These are phyloP conservation scores for Phytophthora capsici DNA, from an alignment of 352 stramenopile species.

Conservation along the genomic window DNA sequence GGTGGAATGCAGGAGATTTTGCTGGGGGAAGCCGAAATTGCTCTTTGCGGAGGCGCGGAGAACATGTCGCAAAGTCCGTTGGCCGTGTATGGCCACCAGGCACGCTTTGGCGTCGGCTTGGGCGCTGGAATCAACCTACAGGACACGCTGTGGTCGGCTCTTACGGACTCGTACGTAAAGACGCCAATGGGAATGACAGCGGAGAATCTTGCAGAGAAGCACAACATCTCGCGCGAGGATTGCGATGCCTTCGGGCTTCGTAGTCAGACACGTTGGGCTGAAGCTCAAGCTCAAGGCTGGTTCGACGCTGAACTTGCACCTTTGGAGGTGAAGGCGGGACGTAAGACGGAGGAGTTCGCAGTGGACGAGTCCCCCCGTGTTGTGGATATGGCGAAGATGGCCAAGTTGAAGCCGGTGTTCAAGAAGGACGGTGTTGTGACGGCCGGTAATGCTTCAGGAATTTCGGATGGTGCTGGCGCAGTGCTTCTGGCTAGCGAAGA, in stretches of 20 bases:
- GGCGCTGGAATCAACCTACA: slow-evolving; percentile 93
- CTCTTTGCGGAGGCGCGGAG: slow-evolving; percentile 91
- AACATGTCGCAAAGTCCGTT: slow-evolving; percentile 98
- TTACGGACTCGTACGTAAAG: slow-evolving; percentile 95
- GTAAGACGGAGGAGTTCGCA: slow-evolving; percentile 87
- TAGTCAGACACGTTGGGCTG: slow-evolving; percentile 93
- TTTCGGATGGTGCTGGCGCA: slow-evolving; percentile 96
- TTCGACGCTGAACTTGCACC: slow-evolving; percentile 97
- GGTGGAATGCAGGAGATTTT: slow-evolving; percentile 92
- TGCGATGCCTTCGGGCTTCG: slow-evolving; percentile 95
- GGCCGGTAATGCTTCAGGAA: slow-evolving; percentile 95
- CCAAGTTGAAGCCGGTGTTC: slow-evolving; percentile 96
- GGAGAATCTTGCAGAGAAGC: slow-evolving; percentile 97
- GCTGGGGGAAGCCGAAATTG: slow-evolving; percentile 90
- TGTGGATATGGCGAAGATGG: slow-evolving; percentile 86
- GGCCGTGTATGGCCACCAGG: slow-evolving; percentile 91
- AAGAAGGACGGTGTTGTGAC: slow-evolving; percentile 98
- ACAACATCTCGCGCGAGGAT: slow-evolving; percentile 93
- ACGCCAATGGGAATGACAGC: slow-evolving; percentile 98
- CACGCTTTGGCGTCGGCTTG: slow-evolving; percentile 93
- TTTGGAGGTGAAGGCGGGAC: slow-evolving; percentile 90
- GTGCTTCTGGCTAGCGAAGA: slow-evolving; percentile 95
- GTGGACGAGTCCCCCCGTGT: slow-evolving; percentile 82
- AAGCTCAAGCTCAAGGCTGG: slow-evolving; percentile 90
- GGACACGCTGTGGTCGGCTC: slow-evolving; percentile 96